phyloP scores from a whole-genome alignment of 225 moss, liverwort and hornwort genomes.

The Bryoerythrophyllum caledonicum region DNA sequence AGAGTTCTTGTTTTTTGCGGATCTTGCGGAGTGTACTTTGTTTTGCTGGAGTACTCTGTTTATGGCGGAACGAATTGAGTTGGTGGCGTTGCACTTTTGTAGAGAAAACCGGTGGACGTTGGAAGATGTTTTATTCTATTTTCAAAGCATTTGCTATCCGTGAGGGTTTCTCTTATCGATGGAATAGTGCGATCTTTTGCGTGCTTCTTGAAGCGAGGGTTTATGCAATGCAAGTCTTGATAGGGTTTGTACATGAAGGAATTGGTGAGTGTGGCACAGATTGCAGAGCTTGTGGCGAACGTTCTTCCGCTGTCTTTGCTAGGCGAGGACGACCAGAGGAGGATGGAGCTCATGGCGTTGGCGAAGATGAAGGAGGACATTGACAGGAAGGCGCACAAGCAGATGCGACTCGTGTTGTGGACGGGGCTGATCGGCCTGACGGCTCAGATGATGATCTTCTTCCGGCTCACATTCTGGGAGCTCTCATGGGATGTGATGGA shows the following conservation, averaged over 20 bases:
- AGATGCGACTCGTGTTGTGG: slow-evolving; percentile 84
- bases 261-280: slow-evolving; percentile 37
- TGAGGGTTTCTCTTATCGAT: background rate
- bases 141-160: background rate
- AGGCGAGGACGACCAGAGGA: slow-evolving; percentile 77
- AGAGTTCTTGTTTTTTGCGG: background rate
- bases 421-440: slow-evolving; percentile 58
- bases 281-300: slow-evolving; percentile 79
- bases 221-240: slow-evolving; percentile 13
- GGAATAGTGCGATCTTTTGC: background rate
- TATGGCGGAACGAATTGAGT: background rate
- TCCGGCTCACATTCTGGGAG: slow-evolving; percentile 96
- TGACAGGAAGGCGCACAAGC: slow-evolving; percentile 75
- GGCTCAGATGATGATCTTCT: slow-evolving; percentile 64
- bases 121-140: background rate
- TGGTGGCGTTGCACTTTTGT: background rate
- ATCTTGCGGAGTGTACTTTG: background rate
- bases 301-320: slow-evolving; percentile 84
- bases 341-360: slow-evolving; percentile 62
- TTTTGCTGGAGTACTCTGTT: background rate
- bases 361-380: slow-evolving; percentile 57
- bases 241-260: slow-evolving; percentile 14
- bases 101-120: background rate
- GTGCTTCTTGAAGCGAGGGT: background rate
- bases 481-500: slow-evolving; percentile 99